Conservation (phyloP, 257 asterid species). For the Ballota nigra region DNA sequence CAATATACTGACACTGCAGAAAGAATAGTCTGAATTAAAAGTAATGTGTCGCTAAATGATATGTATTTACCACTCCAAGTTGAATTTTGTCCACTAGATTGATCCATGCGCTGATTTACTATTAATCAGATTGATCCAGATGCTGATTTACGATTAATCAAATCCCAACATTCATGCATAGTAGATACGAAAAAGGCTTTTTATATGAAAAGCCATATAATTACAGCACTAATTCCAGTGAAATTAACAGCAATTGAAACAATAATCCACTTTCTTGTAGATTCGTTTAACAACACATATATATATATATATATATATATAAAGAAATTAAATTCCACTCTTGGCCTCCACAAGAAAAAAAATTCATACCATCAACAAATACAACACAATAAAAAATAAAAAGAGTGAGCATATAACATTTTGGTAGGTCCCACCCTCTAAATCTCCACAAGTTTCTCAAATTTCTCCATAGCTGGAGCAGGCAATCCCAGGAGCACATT, state of each 20-base stretch:
- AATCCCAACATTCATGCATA: too few relatives aligned
- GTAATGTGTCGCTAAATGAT: too few relatives aligned
- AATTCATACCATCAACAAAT: neutral
- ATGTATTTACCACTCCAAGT: too few relatives aligned
- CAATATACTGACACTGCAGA: too few relatives aligned
- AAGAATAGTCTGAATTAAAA: too few relatives aligned
- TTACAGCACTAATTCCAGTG: neutral
- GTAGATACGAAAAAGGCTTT: too few relatives aligned
- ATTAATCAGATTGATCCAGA: too few relatives aligned
- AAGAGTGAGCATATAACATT: neutral
- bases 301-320: neutral
- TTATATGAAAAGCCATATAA: too few relatives aligned
- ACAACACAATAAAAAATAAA: neutral
- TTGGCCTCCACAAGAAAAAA: neutral
- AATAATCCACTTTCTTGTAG: conserved; percentile 10
- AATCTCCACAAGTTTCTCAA: conserved; percentile 56
- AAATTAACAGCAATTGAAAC: neutral
- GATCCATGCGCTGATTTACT: too few relatives aligned
- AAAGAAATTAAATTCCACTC: neutral
- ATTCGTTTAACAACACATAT: conserved; percentile 7
- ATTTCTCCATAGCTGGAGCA: conserved; percentile 71
- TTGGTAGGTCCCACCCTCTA: neutral
- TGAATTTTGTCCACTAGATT: too few relatives aligned
- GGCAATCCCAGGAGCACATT: conserved; percentile 93
- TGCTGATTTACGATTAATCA: too few relatives aligned